These are phyloP conservation scores for Penicillium paradoxum DNA, from an alignment of 495 filamentous ascomycete genomes.

Conservation along the genomic window DNA sequence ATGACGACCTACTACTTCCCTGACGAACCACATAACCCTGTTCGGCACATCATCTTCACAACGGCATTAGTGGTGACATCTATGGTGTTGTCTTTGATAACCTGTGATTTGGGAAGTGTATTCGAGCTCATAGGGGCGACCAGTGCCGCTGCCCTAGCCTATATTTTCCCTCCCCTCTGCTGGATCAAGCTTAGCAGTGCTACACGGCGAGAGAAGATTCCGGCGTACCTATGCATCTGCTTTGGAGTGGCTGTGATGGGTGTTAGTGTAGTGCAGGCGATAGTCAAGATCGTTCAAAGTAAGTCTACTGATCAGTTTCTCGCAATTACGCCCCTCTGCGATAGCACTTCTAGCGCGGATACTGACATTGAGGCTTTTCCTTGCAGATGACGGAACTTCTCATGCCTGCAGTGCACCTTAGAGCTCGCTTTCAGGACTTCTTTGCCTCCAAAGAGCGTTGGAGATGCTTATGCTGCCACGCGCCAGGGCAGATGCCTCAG, in stretches of 20 bases:
- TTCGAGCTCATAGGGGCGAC: slow-evolving; percentile 96
- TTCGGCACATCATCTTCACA: slow-evolving; percentile 80
- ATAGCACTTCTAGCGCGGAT: background rate
- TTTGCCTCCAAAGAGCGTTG: background rate
- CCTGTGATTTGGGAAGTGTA: slow-evolving; percentile 87
- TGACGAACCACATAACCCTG: slow-evolving; percentile 70
- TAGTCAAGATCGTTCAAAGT: slow-evolving; percentile 58
- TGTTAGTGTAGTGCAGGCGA: slow-evolving; percentile 72
- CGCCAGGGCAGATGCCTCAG: background rate
- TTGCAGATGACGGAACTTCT: slow-evolving; percentile 13
- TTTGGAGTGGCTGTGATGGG: slow-evolving; percentile 83
- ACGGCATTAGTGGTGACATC: slow-evolving; percentile 73
- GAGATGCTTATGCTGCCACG: background rate
- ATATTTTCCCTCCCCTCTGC: slow-evolving; percentile 91
- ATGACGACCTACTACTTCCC: slow-evolving; percentile 94
- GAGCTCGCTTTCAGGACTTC: background rate
- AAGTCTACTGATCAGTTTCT: slow-evolving; percentile 9
- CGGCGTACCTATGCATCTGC: slow-evolving; percentile 59
- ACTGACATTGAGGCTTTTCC: background rate
- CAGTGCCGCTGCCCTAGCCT: slow-evolving; percentile 86
- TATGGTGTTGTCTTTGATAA: slow-evolving; percentile 71
- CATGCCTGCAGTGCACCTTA: slow-evolving; percentile 13
- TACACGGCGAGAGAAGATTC: slow-evolving; percentile 65
- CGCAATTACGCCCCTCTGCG: background rate
- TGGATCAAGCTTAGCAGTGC: slow-evolving; percentile 81